Evolutionary conservation across 1,139 yeast genomes (phyloP).

Genomic region (Protomyces lactucae-debilis): DNA sequence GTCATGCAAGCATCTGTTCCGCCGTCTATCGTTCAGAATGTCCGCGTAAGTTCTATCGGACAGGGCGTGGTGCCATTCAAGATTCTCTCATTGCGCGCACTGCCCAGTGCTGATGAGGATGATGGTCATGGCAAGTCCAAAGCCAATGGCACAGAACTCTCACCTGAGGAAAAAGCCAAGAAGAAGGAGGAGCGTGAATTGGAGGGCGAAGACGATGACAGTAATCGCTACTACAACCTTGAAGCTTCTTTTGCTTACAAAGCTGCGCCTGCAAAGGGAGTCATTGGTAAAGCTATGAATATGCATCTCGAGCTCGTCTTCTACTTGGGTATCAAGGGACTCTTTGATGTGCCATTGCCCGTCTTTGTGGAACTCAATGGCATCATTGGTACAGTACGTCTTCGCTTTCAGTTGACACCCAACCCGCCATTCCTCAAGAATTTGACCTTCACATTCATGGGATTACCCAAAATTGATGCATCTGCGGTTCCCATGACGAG

Average conservation of each 20-base stretch:
- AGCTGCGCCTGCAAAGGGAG: slow-evolving; percentile 23
- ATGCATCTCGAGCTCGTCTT: slow-evolving; percentile 26
- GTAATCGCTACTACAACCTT: slow-evolving; percentile 24
- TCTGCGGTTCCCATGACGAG: slow-evolving; percentile 28
- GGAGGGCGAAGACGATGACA: slow-evolving; percentile 20
- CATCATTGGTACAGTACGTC: slow-evolving; percentile 25
- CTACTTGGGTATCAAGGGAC: slow-evolving; percentile 27
- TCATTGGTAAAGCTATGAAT: slow-evolving; percentile 25
- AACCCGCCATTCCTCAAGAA: slow-evolving; percentile 27
- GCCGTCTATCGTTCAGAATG: slow-evolving; percentile 22
- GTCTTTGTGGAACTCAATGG: slow-evolving; percentile 28
- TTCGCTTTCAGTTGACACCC: slow-evolving; percentile 26
- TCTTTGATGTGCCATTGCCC: slow-evolving; percentile 26
- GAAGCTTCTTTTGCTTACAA: slow-evolving; percentile 27
- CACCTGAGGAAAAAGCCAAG: slow-evolving; percentile 10
- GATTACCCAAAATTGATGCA: slow-evolving; percentile 26
- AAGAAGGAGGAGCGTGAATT: slow-evolving; percentile 21
- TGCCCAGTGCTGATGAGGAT: slow-evolving; percentile 24
- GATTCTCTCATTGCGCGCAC: slow-evolving; percentile 25
- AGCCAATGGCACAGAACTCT: slow-evolving; percentile 2
- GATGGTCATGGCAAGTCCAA: slow-evolving; percentile 13
- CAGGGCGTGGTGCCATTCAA: slow-evolving; percentile 27
- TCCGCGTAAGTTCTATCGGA: slow-evolving; percentile 23
- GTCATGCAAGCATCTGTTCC: slow-evolving; percentile 29
- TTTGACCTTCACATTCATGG: slow-evolving; percentile 27